Percentiles rank a stretch among this genome's conserved stretches.
phyloP scores from a whole-genome alignment of 495 filamentous ascomycete species.

The Aspergillus indologenus region DNA sequence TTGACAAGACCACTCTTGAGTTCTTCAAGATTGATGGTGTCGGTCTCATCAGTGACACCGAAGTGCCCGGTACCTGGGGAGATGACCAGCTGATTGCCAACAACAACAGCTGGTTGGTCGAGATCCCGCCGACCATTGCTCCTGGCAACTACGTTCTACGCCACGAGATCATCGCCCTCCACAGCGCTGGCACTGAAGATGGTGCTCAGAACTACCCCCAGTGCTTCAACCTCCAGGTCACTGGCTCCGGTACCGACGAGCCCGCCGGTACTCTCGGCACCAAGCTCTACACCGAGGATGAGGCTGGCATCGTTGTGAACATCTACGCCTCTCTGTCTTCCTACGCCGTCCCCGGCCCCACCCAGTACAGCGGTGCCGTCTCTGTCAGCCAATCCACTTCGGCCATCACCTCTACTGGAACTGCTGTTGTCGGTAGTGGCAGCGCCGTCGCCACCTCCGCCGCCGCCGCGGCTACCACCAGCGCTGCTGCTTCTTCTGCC shows the following conservation, averaged over 20 bases:
- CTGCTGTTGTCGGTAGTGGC: constrained; percentile 11
- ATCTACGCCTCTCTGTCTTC: constrained; percentile 46
- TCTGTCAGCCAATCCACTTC: constrained; percentile 20
- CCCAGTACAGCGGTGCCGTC: constrained; percentile 28
- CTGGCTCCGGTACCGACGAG: constrained; percentile 51
- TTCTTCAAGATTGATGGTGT: constrained; percentile 69
- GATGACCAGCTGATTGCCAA: constrained; percentile 57
- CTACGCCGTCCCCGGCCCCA: constrained; percentile 49
- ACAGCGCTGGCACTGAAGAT: constrained; percentile 47
- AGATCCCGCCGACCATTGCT: constrained; percentile 57
- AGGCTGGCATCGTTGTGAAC: constrained; percentile 57
- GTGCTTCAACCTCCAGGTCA: constrained; percentile 66
- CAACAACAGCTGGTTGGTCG: constrained; percentile 60
- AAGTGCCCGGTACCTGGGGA: constrained; percentile 53
- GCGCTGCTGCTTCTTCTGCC: constrained; percentile 2
- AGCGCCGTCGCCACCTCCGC: background rate
- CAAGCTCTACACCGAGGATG: constrained; percentile 50
- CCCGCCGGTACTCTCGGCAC: constrained; percentile 54
- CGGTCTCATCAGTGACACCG: constrained; percentile 48
- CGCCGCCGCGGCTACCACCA: background rate
- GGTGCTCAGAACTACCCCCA: constrained; percentile 70
- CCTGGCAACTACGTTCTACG: constrained; percentile 69
- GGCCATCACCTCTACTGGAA: constrained; percentile 24
- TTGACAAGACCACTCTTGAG: constrained; percentile 53
- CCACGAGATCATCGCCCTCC: constrained; percentile 68